Evolutionary conservation across 1,284 basidiomycete genomes (phyloP).

Genomic region (Mycosarcoma mackinlayi): DNA sequence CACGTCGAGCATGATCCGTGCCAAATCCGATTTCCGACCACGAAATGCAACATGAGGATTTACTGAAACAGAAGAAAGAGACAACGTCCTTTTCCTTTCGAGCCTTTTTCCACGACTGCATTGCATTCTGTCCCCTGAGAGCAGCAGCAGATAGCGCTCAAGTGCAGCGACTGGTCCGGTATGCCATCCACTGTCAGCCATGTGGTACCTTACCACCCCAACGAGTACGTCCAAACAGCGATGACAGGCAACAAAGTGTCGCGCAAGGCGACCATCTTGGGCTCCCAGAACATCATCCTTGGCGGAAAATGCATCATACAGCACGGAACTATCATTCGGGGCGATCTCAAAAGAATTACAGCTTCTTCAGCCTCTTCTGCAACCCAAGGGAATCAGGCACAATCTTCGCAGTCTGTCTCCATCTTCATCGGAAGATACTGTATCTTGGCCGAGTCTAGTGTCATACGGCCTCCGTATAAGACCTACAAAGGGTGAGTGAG

Average conservation of each 20-base stretch:
- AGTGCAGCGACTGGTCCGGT: too few relatives aligned
- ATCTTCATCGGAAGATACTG: slow-evolving; percentile 93
- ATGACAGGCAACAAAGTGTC: slow-evolving; percentile 93
- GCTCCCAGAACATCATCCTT: slow-evolving; percentile 95
- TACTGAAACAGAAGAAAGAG: slow-evolving; percentile 4
- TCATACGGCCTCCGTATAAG: slow-evolving; percentile 76
- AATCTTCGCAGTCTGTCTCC: slow-evolving; percentile 75
- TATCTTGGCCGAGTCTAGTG: slow-evolving; percentile 84
- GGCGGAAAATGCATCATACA: slow-evolving; percentile 97
- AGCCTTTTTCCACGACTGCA: too few relatives aligned
- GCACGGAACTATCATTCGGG: slow-evolving; percentile 84
- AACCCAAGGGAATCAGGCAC: slow-evolving; percentile 4
- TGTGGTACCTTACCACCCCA: slow-evolving; percentile 39
- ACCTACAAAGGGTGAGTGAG: slow-evolving; percentile 74
- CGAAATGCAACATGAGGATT: neutral
- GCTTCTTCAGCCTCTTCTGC: slow-evolving; percentile 82
- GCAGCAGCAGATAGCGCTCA: too few relatives aligned
- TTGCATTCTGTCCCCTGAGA: too few relatives aligned
- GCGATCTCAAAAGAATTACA: slow-evolving; percentile 76
- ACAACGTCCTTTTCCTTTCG: neutral
- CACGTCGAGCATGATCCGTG: slow-evolving; percentile 22
- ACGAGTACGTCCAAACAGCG: slow-evolving; percentile 63
- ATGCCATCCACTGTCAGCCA: slow-evolving; percentile 40
- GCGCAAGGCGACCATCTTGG: slow-evolving; percentile 88
- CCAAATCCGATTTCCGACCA: slow-evolving; percentile 25